Evolutionary conservation across 805 yeast species (phyloP).

Genomic region (Starmerella gropengiesseri): DNA sequence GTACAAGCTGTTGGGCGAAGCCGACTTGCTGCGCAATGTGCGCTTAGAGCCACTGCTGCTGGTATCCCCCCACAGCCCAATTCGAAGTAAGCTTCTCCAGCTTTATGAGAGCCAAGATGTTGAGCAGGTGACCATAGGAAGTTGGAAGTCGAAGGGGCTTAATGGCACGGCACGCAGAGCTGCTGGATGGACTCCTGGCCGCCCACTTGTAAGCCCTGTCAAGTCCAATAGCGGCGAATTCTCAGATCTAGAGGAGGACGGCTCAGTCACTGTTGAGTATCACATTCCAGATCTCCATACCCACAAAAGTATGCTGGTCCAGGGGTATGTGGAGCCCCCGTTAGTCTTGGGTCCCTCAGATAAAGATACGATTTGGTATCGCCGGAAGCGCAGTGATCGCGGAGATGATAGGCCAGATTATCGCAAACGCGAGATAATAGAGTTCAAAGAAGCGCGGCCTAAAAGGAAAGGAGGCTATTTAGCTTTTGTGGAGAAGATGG

Average conservation of each 20-base stretch:
- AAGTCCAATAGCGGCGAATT: conserved; percentile 29
- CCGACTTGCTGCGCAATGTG: conserved; percentile 63
- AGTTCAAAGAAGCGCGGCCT: conserved; percentile 20
- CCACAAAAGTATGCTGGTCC: conserved; percentile 74
- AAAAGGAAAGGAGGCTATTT: conserved; percentile 21
- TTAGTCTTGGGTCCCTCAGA: conserved; percentile 59
- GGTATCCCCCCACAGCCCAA: conserved; percentile 52
- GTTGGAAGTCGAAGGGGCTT: conserved; percentile 28
- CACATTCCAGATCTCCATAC: conserved; percentile 44
- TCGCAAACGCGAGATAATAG: conserved; percentile 21
- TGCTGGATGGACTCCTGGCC: conserved; percentile 32
- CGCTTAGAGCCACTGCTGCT: conserved; percentile 59
- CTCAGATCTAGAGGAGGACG: conserved; percentile 37
- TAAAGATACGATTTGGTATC: conserved; percentile 40
- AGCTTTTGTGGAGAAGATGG: conserved; percentile 13
- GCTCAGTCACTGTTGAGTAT: conserved; percentile 41
- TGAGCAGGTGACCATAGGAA: conserved; percentile 19
- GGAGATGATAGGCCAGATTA: conserved; percentile 26
- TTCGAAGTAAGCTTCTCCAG: conserved; percentile 34
- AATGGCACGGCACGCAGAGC: conserved; percentile 28
- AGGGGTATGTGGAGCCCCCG: conserved; percentile 59
- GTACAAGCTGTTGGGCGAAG: conserved; percentile 51
- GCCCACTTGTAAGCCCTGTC: conserved; percentile 35
- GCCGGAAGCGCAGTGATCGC: conserved; percentile 27
- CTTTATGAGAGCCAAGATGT: conserved; percentile 33